Evolutionary conservation across 2,329 filamentous ascomycete species (phyloP), one percentile per base, ranked within the genome.

Genomic region (Eutypa lata): DNA sequence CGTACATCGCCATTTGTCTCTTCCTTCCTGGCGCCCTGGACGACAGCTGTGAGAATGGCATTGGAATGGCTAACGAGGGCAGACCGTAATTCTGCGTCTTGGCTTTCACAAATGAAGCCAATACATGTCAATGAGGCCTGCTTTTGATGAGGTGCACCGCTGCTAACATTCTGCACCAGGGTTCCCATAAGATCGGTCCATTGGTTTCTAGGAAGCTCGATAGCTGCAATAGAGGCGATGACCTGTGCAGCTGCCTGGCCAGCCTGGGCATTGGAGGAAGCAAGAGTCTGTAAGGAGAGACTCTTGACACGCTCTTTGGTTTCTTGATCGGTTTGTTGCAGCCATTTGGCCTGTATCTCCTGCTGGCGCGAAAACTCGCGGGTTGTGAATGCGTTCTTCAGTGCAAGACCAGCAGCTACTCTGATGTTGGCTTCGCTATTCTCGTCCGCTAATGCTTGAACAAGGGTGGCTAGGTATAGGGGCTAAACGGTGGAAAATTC

Each of bases 381-480:
- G 68, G 92, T 90, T 68, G 90, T 91, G 78, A 99, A 97, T 67
- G 94, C 89, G 81, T 99, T 99, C 79, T 99, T 99, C 68, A 99
- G 81, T 64, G 94, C 93, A 65, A 99, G 84, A 84, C 92, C 94
- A 65, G 94, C 94, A 63, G 94, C 93, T 64, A 90, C 89, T 81
- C 94, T 89, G 70, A 97, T 94, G 69, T 90, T 84, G 60, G 89
- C 83, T 69, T 89, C 81, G 61, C 89, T 87, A 63, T 84, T 82
- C 69, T 97, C 93, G 75, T 97, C 96, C 70, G 92, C 91, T 68
- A 99, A 86, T 75, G 96, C 91, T 76, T 90, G 88, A 62, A 94
- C 93, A 69, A 99, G 89, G 59, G 91, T 94, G 62, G 88, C 86
- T 62, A 97, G 86, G 76, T 99, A 99, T 73, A 89, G 85, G 67